Evolutionary conservation across 192 early-diverging fungal species (phyloP), one percentile per base, ranked within the genome.

Genomic region (Globomyces pollinis-pini): DNA sequence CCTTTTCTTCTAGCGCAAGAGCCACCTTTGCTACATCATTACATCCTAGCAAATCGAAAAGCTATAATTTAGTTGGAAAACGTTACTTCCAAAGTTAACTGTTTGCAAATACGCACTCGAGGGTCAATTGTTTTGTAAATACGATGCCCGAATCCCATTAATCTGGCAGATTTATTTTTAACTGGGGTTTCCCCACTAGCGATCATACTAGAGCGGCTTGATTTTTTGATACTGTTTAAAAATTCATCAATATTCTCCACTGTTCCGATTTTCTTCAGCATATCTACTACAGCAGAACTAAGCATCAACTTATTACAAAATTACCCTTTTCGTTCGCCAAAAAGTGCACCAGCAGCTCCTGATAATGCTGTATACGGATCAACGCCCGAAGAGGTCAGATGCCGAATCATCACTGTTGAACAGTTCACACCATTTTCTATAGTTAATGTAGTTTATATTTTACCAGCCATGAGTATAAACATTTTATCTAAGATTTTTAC

Each of bases 71-170:
- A 39, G 20, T 13, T 24, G n/a, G n/a, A 7, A 4, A 42, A 24
- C 24, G 29, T 23, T 28, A 64, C 79, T 58, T 84, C 75, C 28
- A 83, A 67, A 18, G 83, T 83, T 42, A 85, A 73, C 38, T 71
- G 59, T 38, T 78, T 72, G 38, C 81, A 68, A 56, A 86, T 73
- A 57, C 71, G 77, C n/a, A 80, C 84, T 38, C 85, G 67, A 23
- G 84, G 84, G 59, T 86, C 84, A 67, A 77, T 77, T 50, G 63
- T 71, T 57, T 83, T 85, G 69, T 86, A 86, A n/a, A 86, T 71
- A 38, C 77, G 63, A 31, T 76, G 74, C 2, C 73, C 73, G 30
- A 75, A 75, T 11, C 73, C 73, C 44, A 42, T 49, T 44, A 64
- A 36, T 60, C 34, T 23, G 4, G 31, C 4, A 23, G 38, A 42